Conservation (phyloP, 2,329 filamentous ascomycete species). For the Pseudocercospora musae region DNA sequence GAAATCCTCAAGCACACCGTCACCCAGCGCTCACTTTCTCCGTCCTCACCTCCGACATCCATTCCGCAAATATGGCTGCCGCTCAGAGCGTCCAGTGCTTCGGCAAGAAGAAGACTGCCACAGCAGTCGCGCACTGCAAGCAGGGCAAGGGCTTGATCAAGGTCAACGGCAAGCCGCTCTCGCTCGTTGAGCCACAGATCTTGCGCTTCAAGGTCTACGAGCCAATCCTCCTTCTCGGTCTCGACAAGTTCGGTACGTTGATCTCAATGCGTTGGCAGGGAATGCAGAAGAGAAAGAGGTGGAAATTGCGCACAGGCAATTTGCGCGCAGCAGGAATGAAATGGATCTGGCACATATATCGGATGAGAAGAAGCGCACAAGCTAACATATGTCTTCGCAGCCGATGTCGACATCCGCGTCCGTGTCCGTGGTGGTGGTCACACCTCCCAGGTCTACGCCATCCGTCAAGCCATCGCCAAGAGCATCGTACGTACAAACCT, state of each 20-base stretch:
- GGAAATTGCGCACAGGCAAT: background rate
- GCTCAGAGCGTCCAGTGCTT: constrained; percentile 75
- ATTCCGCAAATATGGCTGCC: constrained; percentile 60
- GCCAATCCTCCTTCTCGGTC: constrained; percentile 91
- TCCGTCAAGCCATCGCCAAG: constrained; percentile 99
- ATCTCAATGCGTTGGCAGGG: background rate
- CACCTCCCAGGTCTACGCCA: constrained; percentile 95
- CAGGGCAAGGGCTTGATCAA: constrained; percentile 89
- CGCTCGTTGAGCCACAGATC: constrained; percentile 91
- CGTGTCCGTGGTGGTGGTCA: constrained; percentile 96
- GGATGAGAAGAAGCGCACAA: constrained; percentile 2
- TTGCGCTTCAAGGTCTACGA: constrained; percentile 99
- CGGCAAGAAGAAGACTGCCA: constrained; percentile 74
- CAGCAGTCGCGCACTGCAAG: constrained; percentile 90
- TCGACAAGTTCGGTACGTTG: constrained; percentile 81
- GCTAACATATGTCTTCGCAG: constrained; percentile 34
- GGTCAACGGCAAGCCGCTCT: constrained; percentile 96
- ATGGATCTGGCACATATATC: constrained; percentile 3
- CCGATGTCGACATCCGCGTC: constrained; percentile 94
- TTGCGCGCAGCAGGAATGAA: background rate
- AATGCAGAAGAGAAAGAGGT: background rate
- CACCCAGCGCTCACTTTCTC: background rate
- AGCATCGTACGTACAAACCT: constrained; percentile 58
- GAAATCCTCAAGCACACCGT: background rate
- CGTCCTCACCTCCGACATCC: constrained; percentile 12